A percentile compares a stretch with the other conserved stretches of the same genome.
Evolutionary conservation across 1,139 yeast genomes (phyloP).

Genomic region (Taiozyma onychis): DNA sequence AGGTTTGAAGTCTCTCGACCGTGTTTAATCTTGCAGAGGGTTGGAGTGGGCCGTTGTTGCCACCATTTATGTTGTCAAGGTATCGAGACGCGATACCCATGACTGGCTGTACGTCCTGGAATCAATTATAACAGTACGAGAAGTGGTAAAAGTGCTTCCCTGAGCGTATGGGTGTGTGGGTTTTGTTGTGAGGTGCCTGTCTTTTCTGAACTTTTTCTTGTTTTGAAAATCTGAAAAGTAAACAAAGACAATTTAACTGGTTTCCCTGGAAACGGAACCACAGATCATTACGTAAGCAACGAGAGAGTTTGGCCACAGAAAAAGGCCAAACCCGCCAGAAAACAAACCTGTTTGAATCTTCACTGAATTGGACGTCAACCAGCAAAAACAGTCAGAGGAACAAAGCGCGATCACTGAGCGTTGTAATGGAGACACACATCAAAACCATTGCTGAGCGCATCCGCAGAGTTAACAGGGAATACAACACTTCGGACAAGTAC

Average conservation of each 20-base stretch:
- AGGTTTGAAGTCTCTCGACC: background rate
- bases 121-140: background rate
- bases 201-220: background rate
- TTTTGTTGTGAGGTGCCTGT: background rate
- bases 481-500: constrained; percentile 3
- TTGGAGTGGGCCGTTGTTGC: constrained; percentile 9
- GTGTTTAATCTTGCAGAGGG: constrained; percentile 7
- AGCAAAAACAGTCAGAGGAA: background rate
- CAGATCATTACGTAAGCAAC: background rate
- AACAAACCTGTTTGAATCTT: too few relatives aligned
- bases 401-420: background rate
- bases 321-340: background rate
- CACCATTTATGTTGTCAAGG: constrained; percentile 9
- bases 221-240: background rate
- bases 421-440: background rate
- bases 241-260: background rate
- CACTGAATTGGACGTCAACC: too few relatives aligned
- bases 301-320: too few relatives aligned
- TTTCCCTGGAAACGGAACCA: background rate
- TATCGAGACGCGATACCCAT: constrained; percentile 11
- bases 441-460: background rate
- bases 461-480: background rate
- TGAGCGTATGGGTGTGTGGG: background rate
- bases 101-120: background rate
- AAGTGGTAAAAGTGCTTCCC: background rate